Base-by-base conservation (phyloP, 768 basidiomycete species). In the Leccinellum albellum region DNA sequence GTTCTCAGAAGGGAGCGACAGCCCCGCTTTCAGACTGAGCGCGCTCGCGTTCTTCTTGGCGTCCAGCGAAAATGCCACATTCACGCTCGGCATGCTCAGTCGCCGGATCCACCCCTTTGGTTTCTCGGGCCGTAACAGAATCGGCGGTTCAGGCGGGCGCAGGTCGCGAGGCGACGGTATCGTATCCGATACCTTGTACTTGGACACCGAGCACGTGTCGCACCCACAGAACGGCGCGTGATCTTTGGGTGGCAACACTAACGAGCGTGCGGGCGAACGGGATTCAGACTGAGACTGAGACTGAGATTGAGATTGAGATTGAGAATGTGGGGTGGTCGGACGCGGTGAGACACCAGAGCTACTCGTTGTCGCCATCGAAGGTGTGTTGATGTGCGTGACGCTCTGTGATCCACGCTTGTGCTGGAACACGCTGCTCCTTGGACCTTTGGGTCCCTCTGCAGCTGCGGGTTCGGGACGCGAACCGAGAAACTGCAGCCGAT, bases 31-130 rank as follows among this genome's bases (percentile, higher is more conserved):
- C 61, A 79, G 67, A 52, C 73, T 74, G 26, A 75, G 72, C 40
- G 74, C 70, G 56, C 82, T 83, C 31, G 71, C 70, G 21, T 78
- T 83, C 73, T 76, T 83, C 73, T 77, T 82, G 28, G 73, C 78
- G 62, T 88, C 86, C 24, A 81, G 72, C 6, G 78, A 79, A 65
- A 89, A 85, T 33, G 84, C 81, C 47, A 78, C 77, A 44, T 81
- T 81, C n/a, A 81, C 74, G 5, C 77, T 79, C 1, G 88, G 88
- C 86, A 91, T 88, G 62, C 89, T 91, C 56, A 91, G 67, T 54
- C 88, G 76, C 21, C 88, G 75, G 60, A 91, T 88, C 89, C 89
- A 91, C 0, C 87, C 82, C 56, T 80, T 87, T 9, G 83, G 76
- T 62, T 85, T 85, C 53, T 84, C 80, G 44, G 79, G 68, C 29